A percentile compares a stretch with the other conserved stretches of the same genome.
phyloP scores from a whole-genome alignment of 768 basidiomycete genomes.

The Termitomyces sp. region DNA sequence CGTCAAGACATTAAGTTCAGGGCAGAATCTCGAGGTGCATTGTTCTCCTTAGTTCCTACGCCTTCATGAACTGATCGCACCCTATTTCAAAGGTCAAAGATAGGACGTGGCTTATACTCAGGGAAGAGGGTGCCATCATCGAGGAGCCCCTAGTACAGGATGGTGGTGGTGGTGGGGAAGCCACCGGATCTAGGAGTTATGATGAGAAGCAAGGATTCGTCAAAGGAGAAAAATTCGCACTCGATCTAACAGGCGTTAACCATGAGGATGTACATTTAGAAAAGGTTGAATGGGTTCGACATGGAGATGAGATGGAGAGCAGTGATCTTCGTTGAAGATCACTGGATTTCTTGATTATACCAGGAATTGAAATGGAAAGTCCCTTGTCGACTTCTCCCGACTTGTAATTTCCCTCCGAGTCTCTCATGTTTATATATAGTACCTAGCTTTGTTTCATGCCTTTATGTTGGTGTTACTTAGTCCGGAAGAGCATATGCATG shows the following conservation, averaged over 20 bases:
- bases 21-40: conserved; percentile 69
- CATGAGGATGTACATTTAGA: conserved; percentile 3
- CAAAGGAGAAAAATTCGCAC: conserved; percentile 29
- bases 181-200: conserved; percentile 23
- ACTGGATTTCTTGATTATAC: neutral
- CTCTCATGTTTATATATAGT: neutral
- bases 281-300: neutral
- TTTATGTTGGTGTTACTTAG: no score
- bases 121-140: conserved; percentile 60
- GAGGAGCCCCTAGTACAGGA: conserved; percentile 53
- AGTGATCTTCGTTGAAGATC: neutral
- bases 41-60: neutral
- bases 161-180: conserved; percentile 15
- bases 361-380: neutral
- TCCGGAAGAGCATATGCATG: no score
- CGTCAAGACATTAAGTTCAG: conserved; percentile 70
- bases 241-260: conserved; percentile 17
- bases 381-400: neutral
- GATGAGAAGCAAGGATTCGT: conserved; percentile 39
- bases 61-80: neutral
- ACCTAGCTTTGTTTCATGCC: neutral
- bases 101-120: conserved; percentile 46
- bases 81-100: conserved; percentile 43
- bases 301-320: neutral
- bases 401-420: neutral